Conservation (phyloP, 176 grass and related monocot species). For the Hsuehochloa calcarea region DNA sequence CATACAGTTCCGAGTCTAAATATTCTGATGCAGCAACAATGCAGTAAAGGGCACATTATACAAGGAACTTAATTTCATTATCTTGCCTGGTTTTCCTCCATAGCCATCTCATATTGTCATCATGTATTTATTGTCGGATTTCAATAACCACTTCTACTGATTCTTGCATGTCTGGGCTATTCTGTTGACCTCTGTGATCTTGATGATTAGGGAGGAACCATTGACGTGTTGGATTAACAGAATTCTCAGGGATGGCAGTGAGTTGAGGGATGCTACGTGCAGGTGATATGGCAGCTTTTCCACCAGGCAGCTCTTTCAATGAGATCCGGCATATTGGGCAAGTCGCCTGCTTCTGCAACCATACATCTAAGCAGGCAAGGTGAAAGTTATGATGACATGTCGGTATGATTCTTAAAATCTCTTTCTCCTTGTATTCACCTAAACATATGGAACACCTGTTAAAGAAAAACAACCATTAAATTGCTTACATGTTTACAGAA, state of each 20-base stretch:
- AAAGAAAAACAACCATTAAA: constrained; percentile 12
- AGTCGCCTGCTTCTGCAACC: constrained; percentile 77
- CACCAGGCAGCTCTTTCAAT: constrained; percentile 47
- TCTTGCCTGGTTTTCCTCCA: not conserved
- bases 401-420: constrained; percentile 67
- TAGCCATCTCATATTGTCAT: not conserved
- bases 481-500: not conserved
- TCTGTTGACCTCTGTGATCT: constrained; percentile 21
- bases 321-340: constrained; percentile 81
- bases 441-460: constrained; percentile 92
- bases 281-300: constrained; percentile 34
- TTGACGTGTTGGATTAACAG: constrained; percentile 28
- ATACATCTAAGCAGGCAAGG: constrained; percentile 71
- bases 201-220: constrained; percentile 28
- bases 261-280: constrained; percentile 25
- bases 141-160: constrained; percentile 50
- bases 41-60: not conserved
- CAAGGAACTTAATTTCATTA: not conserved
- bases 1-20: not conserved
- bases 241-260: constrained; percentile 16
- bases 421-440: constrained; percentile 76
- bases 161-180: constrained; percentile 18
- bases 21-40: not conserved
- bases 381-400: constrained; percentile 74
- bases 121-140: constrained; percentile 11